Percentiles rank a stretch among this genome's conserved stretches.
phyloP scores from a whole-genome alignment of 495 filamentous ascomycete genomes.

The Cetradonia linearis region DNA sequence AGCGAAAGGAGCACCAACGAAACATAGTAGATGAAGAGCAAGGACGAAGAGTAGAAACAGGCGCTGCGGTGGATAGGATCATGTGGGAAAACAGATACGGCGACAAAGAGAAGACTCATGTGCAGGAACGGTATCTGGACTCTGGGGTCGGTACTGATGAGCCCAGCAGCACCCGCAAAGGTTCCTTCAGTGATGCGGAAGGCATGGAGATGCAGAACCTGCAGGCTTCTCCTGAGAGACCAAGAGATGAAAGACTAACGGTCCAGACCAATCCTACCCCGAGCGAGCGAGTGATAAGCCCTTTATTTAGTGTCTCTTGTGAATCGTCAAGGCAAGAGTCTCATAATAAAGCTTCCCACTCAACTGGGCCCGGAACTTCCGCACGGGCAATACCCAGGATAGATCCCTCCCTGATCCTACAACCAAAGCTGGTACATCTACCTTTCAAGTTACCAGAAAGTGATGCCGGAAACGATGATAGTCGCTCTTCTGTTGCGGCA shows the following conservation, averaged over 20 bases:
- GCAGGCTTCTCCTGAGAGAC: constrained; percentile 4
- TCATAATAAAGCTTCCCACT: background rate
- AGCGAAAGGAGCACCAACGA: constrained; percentile 46
- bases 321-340: constrained; percentile 1
- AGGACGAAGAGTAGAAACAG: constrained; percentile 57
- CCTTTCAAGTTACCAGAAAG: constrained; percentile 48
- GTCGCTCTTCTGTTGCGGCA: constrained; percentile 50
- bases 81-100: constrained; percentile 79
- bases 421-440: constrained; percentile 42
- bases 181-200: constrained; percentile 30
- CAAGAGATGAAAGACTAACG: constrained; percentile 1
- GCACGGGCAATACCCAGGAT: background rate
- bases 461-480: constrained; percentile 36
- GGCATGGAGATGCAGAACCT: constrained; percentile 35
- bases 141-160: constrained; percentile 43
- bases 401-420: constrained; percentile 16
- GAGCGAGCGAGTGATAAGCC: background rate
- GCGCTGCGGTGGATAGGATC: constrained; percentile 53
- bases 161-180: constrained; percentile 42
- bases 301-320: background rate
- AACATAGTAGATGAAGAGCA: constrained; percentile 51
- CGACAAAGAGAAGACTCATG: constrained; percentile 32
- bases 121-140: constrained; percentile 31
- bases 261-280: background rate
- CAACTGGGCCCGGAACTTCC: constrained; percentile 4